Base-by-base conservation (phyloP, 345 rosid genomes). In the Salix koriyanagi region DNA sequence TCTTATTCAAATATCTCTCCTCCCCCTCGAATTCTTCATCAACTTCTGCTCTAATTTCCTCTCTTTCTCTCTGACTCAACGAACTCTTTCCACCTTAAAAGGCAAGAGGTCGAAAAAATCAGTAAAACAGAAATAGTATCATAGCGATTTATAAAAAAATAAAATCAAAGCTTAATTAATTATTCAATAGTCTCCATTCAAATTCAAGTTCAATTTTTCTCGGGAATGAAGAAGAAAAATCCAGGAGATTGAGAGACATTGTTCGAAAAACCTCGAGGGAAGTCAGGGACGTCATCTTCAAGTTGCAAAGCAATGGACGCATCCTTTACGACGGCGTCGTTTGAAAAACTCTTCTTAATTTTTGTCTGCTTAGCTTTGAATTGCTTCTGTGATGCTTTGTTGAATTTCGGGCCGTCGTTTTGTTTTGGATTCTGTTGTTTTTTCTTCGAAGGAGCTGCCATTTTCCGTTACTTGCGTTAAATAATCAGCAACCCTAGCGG, bases 201-300 rank as follows among this genome's bases (percentile, higher is more conserved):
- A 46, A 46, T 14, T 46, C 52, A 12, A 15, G 50, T 54, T 46
- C 44, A 28, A 21, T 26, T 73, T 36, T 42, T 54, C 67, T 28
- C 48, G 6, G 58, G 11, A 73, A 70, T 52, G 77, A 67, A 42
- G 46, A 11, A 42, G 46, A 42, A 42, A 77, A 36, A 52, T 13
- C 14, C 4, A 46, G 52, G 52, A 46, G 52, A 14, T 46, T 46
- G 52, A 46, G 52, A 46, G 52, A 46, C 52, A 14, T 15, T 46
- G 16, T 15, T 11, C 37, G 16, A 30, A 32, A 4, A 15, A 90
- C 97, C 99, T 91, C 99, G 79, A 75, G 99, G 99, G 25, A 96
- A 96, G 76, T 91, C 93, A 23, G 99, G 94, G 58, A 83, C 88
- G 67, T 96, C 97, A 26, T 90, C 99, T 76, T 96, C 97, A 25